Base-by-base conservation (phyloP, 2,329 filamentous ascomycete species). In the Beauveria sp. region DNA sequence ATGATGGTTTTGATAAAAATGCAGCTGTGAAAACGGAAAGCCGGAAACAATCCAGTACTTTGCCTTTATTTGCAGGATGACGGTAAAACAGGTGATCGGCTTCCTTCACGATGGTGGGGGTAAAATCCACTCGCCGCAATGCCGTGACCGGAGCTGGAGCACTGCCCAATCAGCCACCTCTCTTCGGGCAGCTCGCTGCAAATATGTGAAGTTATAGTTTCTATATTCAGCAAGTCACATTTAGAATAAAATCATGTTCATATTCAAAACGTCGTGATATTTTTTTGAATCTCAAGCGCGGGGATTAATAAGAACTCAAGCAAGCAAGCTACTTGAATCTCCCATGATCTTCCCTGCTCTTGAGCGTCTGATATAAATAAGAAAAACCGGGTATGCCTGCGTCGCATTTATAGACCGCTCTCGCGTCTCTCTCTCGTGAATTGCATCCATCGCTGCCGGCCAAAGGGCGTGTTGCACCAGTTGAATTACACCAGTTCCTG, bases 71-170 rank as follows among this genome's bases (percentile, higher is more conserved):
- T 14, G 24, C 20, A 30, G 53, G 14, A 34, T 18, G 20, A 46
- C 26, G 18, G 5, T 30, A 34, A n/a, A 55, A 34, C 34, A 30
- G 41, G 18, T 34, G 53, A 7, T 20, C 16, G 12, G 14, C 16
- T n/a, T 46, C 37, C 16, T n/a, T 46, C 37, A 37, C 9, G n/a
- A 22, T 55, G 40, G 53, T 55, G 53, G 53, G 53, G 53, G 24
- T 55, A 16, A 55, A 55, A 55, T 46, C 53, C 40, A 46, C 53
- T 46, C 18, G 40, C 37, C 16, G n/a, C 14, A 9, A 24, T 34
- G 40, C 53, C 53, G 53, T 44, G 53, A 55, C 53, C 53, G 41
- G 53, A 55, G 40, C 40, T 55, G 51, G 10, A 55, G 26, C 53
- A 55, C 53, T 34, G 53, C 53, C 53, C 40, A 40, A 18, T 55